Conservation (phyloP, 768 basidiomycete genomes). For the Amanita polypyramis region DNA sequence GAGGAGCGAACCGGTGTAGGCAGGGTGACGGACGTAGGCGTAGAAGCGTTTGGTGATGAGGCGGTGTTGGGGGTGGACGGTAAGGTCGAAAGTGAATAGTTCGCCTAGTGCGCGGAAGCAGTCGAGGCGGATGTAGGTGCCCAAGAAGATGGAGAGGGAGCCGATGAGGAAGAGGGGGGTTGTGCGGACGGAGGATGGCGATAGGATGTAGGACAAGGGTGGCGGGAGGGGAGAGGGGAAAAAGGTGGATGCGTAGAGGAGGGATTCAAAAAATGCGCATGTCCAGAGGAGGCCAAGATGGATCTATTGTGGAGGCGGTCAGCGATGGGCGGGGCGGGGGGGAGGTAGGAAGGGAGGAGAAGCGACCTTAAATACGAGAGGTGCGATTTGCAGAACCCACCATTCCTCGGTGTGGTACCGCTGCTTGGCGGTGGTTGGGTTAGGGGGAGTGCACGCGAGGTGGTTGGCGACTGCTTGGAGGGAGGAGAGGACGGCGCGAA, state of each 20-base stretch:
- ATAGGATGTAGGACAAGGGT: constrained; percentile 23
- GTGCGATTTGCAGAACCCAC: constrained; percentile 44
- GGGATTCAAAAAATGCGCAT: constrained; percentile 38
- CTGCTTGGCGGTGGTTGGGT: constrained; percentile 37
- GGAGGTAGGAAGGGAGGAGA: too few relatives aligned
- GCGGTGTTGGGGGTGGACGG: constrained; percentile 39
- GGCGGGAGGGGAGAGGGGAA: constrained; percentile 21
- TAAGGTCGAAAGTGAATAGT: constrained; percentile 51
- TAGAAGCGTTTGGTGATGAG: constrained; percentile 43
- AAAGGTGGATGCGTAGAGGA: constrained; percentile 27
- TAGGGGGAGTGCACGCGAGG: constrained; percentile 44
- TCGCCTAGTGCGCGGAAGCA: constrained; percentile 44
- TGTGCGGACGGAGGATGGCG: constrained; percentile 18
- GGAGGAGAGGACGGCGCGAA: constrained; percentile 35
- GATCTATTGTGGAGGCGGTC: constrained; percentile 20
- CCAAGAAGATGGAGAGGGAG: constrained; percentile 29
- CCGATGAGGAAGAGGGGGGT: constrained; percentile 38
- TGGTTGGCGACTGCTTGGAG: constrained; percentile 42
- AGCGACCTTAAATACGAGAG: constrained; percentile 49
- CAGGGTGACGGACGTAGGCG: constrained; percentile 42
- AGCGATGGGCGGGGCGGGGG: neutral
- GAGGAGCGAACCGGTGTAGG: constrained; percentile 43
- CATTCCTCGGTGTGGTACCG: constrained; percentile 45
- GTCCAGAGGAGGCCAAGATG: constrained; percentile 40
- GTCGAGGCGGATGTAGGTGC: constrained; percentile 37